Percentiles rank a stretch among this genome's conserved stretches.
Evolutionary conservation across 176 grass and related monocot genomes (phyloP).

Genomic region (Paspalum vaginatum): DNA sequence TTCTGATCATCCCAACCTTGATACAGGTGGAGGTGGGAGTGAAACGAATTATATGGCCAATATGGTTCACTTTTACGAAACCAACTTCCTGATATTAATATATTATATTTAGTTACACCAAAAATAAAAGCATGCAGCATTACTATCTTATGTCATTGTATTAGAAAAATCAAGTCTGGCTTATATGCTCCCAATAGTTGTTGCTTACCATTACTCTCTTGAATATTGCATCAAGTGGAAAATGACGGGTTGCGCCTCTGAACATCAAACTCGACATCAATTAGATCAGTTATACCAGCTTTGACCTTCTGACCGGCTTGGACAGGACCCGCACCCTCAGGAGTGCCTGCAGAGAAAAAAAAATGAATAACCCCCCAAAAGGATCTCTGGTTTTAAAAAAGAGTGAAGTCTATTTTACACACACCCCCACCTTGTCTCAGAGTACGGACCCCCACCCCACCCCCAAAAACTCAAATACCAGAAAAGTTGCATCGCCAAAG

Average conservation of each 20-base stretch:
- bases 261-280: constrained; percentile 93
- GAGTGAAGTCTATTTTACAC: too few species aligned
- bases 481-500: too few species aligned
- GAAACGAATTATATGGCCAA: background rate
- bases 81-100: background rate
- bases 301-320: constrained; percentile 81
- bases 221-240: constrained; percentile 43
- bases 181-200: background rate
- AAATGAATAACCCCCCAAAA: background rate
- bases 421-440: too few species aligned
- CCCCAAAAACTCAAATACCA: too few species aligned
- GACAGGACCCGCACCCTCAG: constrained; percentile 87
- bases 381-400: background rate
- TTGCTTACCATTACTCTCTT: constrained; percentile 23
- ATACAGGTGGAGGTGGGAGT: background rate
- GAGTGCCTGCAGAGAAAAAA: constrained; percentile 62
- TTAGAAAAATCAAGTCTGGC: background rate
- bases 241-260: constrained; percentile 59
- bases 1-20: too few species aligned
- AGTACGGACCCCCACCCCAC: too few species aligned
- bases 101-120: background rate
- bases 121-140: background rate
- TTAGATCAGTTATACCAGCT: constrained; percentile 88
- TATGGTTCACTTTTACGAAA: background rate
- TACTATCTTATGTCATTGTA: background rate